Percentiles rank a stretch among this genome's conserved stretches.
Evolutionary conservation across 116 monocot genomes (phyloP).

Genomic region (Iris pallida): DNA sequence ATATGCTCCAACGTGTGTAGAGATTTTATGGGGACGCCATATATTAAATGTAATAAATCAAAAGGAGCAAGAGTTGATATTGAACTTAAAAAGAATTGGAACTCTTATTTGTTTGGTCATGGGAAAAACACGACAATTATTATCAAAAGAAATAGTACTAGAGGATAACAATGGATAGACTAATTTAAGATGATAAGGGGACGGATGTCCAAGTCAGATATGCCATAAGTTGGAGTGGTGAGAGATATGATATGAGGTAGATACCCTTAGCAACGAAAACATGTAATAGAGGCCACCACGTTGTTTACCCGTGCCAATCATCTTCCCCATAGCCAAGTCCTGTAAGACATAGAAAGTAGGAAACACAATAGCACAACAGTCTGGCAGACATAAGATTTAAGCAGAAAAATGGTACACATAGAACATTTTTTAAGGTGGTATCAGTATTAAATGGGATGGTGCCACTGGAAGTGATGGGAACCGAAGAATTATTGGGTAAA

Average conservation of each 20-base stretch:
- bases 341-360: constrained; percentile 25
- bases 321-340: constrained; percentile 15
- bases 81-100: not conserved
- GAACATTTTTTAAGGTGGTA: constrained; percentile 1
- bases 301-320: constrained; percentile 20
- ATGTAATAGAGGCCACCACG: constrained; percentile 12
- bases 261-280: not conserved
- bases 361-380: constrained; percentile 13
- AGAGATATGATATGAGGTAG: not conserved
- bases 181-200: not conserved
- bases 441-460: not conserved
- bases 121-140: not conserved
- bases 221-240: not conserved
- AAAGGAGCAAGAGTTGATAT: not conserved
- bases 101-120: not conserved
- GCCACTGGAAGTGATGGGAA: not conserved
- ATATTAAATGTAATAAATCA: not conserved
- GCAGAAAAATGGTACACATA: constrained; percentile 14
- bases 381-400: constrained; percentile 12
- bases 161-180: not conserved
- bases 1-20: not conserved
- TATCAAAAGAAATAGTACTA: not conserved
- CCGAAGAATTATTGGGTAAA: not conserved
- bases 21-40: not conserved
- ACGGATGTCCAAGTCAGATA: not conserved